Base-by-base conservation (phyloP, 345 rosid species). In the Acer saccharum region DNA sequence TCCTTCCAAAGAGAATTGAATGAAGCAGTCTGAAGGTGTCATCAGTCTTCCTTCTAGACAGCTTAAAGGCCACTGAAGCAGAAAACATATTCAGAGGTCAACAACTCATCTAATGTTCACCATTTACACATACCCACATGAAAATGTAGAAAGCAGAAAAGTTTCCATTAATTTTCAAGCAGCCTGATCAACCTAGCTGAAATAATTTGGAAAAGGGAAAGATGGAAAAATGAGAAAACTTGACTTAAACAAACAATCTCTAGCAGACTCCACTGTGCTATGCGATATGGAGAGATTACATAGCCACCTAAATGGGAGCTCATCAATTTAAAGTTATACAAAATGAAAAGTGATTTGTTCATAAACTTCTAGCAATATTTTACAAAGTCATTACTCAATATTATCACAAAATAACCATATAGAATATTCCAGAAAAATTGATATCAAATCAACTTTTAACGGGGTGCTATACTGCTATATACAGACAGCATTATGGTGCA, bases 21-120 rank as follows among this genome's bases (percentile, higher is more conserved):
- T 95, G 99, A 54, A 95, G 91, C 86, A 84, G 78, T 83, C 87
- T 95, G 74, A 92, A 83, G 75, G 90, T 79, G 75, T 93, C 97
- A 76, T 93, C 99, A 48, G 79, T 79, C 91, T 95, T 95, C 88
- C 80, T 88, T 84, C 92, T 86, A 69, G 93, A 80, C 79, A 95
- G 79, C 85, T 90, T 95, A 88, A 85, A 92, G 5, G 98, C 95
- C 85, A 94, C 98, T 94, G 87, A 79, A 82, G 57, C 44, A 69
- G 69, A 71, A 57, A 46, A 67, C 25, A 71, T 21, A 71, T 32
- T 65, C 8, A 69, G 25, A 62, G 25, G 60, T 44, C 25, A 62
- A 74, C 17, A 74, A 63, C 48, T 61, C 58, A 44, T 41, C 52
- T 39, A 17, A 20, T 35, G 16, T 41, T 60, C 67, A 7, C 41